Evolutionary conservation across 352 stramenopile genomes (phyloP), one percentile per base, ranked within the genome.

Genomic region (Achlya hypogyna): DNA sequence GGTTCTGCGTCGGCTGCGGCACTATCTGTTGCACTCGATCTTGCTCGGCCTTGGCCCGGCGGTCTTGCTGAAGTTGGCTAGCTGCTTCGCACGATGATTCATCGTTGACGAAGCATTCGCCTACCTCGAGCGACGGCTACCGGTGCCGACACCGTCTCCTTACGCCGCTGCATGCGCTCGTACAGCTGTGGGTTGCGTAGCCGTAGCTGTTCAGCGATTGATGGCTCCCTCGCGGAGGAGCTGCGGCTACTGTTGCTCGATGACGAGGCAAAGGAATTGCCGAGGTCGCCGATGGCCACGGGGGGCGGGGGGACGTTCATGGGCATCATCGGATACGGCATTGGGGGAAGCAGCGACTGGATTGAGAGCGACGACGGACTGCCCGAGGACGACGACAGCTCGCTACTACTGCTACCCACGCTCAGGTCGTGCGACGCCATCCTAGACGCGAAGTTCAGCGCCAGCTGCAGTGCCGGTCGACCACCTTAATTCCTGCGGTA

Each of bases 161-260:
- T 56, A 5, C 60, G 60, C n/a, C 32, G 60, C 6, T 16, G 20
- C 60, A 67, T 67, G 28, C 60, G 60, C 22, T 67, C 27, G 27
- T 59, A 67, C 29, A 67, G 60, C 3, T 16, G 38, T 18, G 60
- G 60, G 32, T 67, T 67, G 14, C 40, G 42, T 12, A 58, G 23
- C 5, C 60, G 60, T n/a, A 67, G 32, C 28, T 67, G 42, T 2
- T 67, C 60, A 12, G 60, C 60, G 4, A 67, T 43, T 12, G 60
- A 58, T 20, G 38, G 6, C 8, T 12, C 25, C 12, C 25, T 56
- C 10, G 16, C 49, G 2, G 25, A 38, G 12, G 49, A n/a, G 2
- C 25, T 10, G n/a, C 25, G 31, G 25, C 25, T 38, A 10, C 2
- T 56, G 49, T 31, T 38, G 25, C 25, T 38, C 8, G 49, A 56